Conservation (phyloP, 495 filamentous ascomycete genomes). For the Penicillium canescens region DNA sequence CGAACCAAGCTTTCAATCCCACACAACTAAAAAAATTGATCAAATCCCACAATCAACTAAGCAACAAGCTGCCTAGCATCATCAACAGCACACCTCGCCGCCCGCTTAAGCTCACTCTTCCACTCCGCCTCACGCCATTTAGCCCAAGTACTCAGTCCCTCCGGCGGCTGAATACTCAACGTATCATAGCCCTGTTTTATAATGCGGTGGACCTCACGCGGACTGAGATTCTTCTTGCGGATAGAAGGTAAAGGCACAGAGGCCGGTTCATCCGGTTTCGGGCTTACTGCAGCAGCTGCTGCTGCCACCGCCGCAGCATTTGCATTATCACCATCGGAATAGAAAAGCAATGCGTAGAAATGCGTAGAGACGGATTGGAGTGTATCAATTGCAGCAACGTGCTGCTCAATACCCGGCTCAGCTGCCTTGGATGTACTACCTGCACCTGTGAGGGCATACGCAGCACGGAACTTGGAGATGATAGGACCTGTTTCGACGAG, state of each 20-base stretch:
- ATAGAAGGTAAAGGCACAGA: slow-evolving; percentile 33
- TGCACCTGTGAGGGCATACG: slow-evolving; percentile 45
- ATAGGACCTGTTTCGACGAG: slow-evolving; percentile 88
- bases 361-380: slow-evolving; percentile 83
- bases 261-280: slow-evolving; percentile 26
- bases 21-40: neutral
- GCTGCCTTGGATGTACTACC: slow-evolving; percentile 11
- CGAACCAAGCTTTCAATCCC: neutral
- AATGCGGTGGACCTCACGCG: slow-evolving; percentile 80
- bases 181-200: slow-evolving; percentile 97
- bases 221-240: slow-evolving; percentile 66
- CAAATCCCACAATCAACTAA: slow-evolving; percentile 9
- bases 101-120: slow-evolving; percentile 76
- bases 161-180: slow-evolving; percentile 79
- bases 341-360: slow-evolving; percentile 79
- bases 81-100: slow-evolving; percentile 70
- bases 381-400: slow-evolving; percentile 67
- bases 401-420: slow-evolving; percentile 15
- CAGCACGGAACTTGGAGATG: slow-evolving; percentile 78
- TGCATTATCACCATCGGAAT: slow-evolving; percentile 47
- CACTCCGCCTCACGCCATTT: slow-evolving; percentile 66
- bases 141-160: slow-evolving; percentile 79
- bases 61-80: slow-evolving; percentile 45
- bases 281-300: slow-evolving; percentile 8
- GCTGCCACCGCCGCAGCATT: slow-evolving; percentile 13